Evolutionary conservation across 371 early-diverging fungal species (phyloP).

Genomic region (Mucor plumbeus): DNA sequence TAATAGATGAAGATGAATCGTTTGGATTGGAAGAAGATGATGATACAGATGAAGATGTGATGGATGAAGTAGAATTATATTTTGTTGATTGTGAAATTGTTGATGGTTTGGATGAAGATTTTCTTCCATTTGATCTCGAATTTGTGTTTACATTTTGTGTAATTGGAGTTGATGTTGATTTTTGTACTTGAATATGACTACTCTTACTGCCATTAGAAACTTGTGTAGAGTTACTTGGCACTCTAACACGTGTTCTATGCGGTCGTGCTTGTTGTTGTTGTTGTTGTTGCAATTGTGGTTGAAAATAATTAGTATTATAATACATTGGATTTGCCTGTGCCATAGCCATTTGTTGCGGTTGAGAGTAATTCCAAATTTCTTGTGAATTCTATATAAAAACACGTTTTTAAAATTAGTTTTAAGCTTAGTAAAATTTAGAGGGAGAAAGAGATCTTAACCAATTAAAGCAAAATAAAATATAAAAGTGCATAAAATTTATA

Average conservation of each 20-base stretch:
- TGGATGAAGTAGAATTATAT: conserved; percentile 10
- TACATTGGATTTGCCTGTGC: not conserved
- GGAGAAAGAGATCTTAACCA: conserved; percentile 7
- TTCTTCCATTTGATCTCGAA: conserved; percentile 2
- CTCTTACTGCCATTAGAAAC: not conserved
- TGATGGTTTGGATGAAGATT: conserved; percentile 18
- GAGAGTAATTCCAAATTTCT: not conserved
- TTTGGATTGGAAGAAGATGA: not conserved
- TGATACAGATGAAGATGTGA: conserved; percentile 8
- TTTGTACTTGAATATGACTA: conserved; percentile 30
- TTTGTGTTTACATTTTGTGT: not conserved
- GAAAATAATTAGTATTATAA: conserved; percentile 12
- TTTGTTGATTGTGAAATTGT: conserved; percentile 12
- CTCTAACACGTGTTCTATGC: conserved; percentile 16
- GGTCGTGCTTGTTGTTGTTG: conserved; percentile 14
- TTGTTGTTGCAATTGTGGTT: conserved; percentile 10
- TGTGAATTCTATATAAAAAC: conserved; percentile 5
- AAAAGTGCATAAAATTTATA: conserved; percentile 33
- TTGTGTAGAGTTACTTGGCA: conserved; percentile 21
- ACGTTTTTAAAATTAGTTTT: conserved; percentile 20
- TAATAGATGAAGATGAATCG: not conserved
- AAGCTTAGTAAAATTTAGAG: conserved; percentile 7
- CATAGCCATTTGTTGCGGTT: not conserved
- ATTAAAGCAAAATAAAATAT: conserved; percentile 16
- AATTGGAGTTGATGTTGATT: conserved; percentile 38